Conservation (phyloP, 2,329 filamentous ascomycete genomes). For the Alternaria consortialis region DNA sequence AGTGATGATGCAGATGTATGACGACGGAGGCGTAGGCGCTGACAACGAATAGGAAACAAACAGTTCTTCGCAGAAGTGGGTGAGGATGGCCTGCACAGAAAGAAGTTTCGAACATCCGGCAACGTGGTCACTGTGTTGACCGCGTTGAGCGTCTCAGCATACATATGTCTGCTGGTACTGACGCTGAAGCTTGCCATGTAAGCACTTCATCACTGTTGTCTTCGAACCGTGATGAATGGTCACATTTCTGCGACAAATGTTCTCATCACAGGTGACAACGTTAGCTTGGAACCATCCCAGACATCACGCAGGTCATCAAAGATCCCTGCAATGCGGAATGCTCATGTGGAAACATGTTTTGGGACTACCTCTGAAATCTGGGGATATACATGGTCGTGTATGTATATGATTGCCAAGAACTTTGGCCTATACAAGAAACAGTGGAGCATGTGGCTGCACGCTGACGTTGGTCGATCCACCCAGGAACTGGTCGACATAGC, state of each 20-base stretch:
- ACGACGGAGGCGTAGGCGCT: conserved; percentile 11
- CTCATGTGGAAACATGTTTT: conserved; percentile 10
- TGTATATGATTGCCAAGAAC: conserved; percentile 20
- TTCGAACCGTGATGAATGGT: neutral
- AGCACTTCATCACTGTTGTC: neutral
- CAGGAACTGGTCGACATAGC: neutral
- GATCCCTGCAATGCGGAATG: neutral
- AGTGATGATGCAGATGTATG: neutral
- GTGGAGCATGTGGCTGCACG: conserved; percentile 30
- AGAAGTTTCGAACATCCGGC: conserved; percentile 71
- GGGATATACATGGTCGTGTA: conserved; percentile 20
- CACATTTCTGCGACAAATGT: neutral
- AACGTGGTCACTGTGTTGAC: conserved; percentile 72
- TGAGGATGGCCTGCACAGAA: conserved; percentile 67
- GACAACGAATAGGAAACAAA: conserved; percentile 67
- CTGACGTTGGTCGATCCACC: conserved; percentile 20
- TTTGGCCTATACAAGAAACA: conserved; percentile 18
- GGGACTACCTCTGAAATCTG: conserved; percentile 11
- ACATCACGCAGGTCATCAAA: neutral
- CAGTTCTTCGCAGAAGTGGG: conserved; percentile 82
- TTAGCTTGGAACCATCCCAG: neutral
- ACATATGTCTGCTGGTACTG: conserved; percentile 67
- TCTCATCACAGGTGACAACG: neutral
- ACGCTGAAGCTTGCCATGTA: conserved; percentile 59
- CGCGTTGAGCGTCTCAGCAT: conserved; percentile 68